Evolutionary conservation across 2,329 filamentous ascomycete genomes (phyloP), one percentile per base, ranked within the genome.

Genomic region (Diplodia intermedia): DNA sequence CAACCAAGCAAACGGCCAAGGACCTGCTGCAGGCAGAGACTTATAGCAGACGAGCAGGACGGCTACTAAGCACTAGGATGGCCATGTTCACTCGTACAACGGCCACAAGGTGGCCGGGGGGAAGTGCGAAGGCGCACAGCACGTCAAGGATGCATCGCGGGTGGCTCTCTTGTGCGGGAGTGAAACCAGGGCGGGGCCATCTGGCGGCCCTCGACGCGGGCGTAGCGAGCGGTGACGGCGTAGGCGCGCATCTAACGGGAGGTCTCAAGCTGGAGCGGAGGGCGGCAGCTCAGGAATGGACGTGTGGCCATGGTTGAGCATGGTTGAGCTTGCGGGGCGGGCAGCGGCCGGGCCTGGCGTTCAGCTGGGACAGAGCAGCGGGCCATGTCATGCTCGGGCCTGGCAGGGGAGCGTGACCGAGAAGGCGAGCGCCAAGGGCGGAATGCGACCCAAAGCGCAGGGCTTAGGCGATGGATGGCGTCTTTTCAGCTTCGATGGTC

Each of bases 401-500:
- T 63, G 60, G 60, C 60, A 33, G 60, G 43, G 60, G 29, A 18
- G 60, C 60, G 47, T 63, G 60, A 63, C 60, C 29, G n/a, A 8
- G 11, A 29, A 11, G 12, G 29, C 15, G 23, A 33, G 40, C 43
- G 60, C 60, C 60, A 33, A 63, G 43, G 60, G 60, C 47, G 60
- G 60, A 52, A 52, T 36, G 60, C 60, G 60, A 50, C 47, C 26
- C 43, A 52, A 52, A 63, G 12, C 47, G 52, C 60, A 53, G 60
- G 60, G 60, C 60, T 50, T 52, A 52, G 60, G 60, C 60, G 43
- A 52, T 52, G 31, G 38, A 63, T 63, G 60, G 60, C 60, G 60
- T 63, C 43, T 63, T 63, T 63, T 63, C 60, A 63, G 60, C 60
- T 63, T 52, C 26, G 60, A 63, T 63, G 47, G 60, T 36, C 60